Conservation (phyloP, 2,329 filamentous ascomycete species). For the Basipetospora chlamydospora region DNA sequence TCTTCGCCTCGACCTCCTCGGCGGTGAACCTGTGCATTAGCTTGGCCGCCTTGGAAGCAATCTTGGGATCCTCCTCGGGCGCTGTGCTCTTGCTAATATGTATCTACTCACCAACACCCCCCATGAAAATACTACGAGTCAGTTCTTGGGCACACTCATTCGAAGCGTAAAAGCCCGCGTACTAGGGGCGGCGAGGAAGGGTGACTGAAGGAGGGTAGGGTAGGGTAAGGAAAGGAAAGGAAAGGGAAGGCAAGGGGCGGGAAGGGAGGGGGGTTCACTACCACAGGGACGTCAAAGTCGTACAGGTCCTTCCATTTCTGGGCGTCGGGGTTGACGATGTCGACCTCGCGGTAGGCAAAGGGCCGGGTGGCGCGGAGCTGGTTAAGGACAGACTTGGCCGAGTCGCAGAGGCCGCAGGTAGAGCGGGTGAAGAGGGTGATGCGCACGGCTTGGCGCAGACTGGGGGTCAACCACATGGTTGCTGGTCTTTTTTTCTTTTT, state of each 20-base stretch:
- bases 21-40: constrained; percentile 65
- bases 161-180: no score
- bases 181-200: no score
- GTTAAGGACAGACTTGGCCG: constrained; percentile 54
- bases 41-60: constrained; percentile 47
- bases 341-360: constrained; percentile 55
- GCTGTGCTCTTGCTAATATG: constrained; percentile 44
- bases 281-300: constrained; percentile 71
- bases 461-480: constrained; percentile 35
- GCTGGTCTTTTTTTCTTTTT: not conserved
- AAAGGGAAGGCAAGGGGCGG: no score
- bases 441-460: constrained; percentile 39
- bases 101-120: no score
- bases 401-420: constrained; percentile 55
- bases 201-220: no score
- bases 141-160: no score
- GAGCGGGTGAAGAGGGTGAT: constrained; percentile 64
- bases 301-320: constrained; percentile 59
- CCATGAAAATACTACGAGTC: no score
- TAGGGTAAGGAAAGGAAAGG: no score
- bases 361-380: constrained; percentile 28
- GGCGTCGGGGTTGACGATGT: constrained; percentile 49
- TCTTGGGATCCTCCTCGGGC: constrained; percentile 35
- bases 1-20: constrained; percentile 50
- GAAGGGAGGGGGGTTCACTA: constrained; percentile 24